These are phyloP conservation scores for Cornus florida DNA, from an alignment of 148 eudicot species.

Conservation along the genomic window DNA sequence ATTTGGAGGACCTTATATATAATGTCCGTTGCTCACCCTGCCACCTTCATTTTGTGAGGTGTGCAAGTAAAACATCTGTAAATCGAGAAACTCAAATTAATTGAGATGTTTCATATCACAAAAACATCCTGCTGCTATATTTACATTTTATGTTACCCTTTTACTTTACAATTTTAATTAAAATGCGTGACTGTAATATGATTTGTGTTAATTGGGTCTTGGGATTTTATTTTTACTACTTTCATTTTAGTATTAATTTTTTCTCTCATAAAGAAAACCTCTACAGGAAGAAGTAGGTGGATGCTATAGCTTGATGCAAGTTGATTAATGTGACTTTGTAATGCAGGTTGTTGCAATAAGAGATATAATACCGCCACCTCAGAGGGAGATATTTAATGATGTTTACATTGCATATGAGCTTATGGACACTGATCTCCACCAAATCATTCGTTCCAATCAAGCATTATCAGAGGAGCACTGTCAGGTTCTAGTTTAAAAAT, in stretches of 20 bases:
- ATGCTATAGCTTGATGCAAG: conserved; percentile 4
- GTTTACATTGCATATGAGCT: conserved; percentile 94
- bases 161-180: background rate
- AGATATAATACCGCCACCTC: conserved; percentile 94
- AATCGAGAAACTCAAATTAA: background rate
- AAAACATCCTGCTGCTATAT: background rate
- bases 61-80: background rate
- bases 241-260: background rate
- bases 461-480: conserved; percentile 89
- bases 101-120: background rate
- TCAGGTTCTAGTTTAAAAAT: conserved; percentile 49
- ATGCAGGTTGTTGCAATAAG: conserved; percentile 87
- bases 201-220: background rate
- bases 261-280: background rate
- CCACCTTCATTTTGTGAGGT: background rate
- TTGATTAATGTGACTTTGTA: conserved; percentile 12
- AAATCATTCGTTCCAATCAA: conserved; percentile 94
- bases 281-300: background rate
- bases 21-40: background rate
- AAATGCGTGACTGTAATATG: background rate
- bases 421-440: conserved; percentile 98
- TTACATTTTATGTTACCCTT: background rate
- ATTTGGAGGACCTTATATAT: background rate
- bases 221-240: background rate
- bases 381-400: conserved; percentile 76